phyloP scores from a whole-genome alignment of 441 rosid genomes.

The Gossypium lobatum region DNA sequence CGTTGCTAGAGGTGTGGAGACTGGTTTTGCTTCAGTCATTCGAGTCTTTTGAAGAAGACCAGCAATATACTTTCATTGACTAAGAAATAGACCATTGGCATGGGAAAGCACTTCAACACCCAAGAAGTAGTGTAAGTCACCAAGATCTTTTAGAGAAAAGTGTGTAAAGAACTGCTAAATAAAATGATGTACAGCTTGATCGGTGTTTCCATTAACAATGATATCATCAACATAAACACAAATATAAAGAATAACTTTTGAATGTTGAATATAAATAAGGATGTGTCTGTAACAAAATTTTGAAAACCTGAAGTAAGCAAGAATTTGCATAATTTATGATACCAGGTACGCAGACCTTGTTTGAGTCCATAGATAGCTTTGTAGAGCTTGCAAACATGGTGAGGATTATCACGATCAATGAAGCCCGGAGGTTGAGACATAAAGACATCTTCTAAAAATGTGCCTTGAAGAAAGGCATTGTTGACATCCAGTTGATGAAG shows the following conservation, averaged over 20 bases:
- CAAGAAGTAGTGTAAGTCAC: neutral
- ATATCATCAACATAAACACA: no score
- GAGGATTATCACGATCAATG: neutral
- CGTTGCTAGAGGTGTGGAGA: neutral
- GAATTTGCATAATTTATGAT: neutral
- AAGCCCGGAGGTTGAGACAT: neutral
- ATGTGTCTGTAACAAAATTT: neutral
- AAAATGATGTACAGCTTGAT: neutral
- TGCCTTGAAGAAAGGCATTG: no score
- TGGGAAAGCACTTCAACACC: neutral
- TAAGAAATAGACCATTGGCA: neutral
- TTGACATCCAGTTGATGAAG: no score
- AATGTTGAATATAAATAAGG: neutral
- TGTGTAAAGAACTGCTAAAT: neutral
- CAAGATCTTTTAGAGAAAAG: neutral
- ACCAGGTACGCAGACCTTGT: neutral
- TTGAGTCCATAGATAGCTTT: neutral
- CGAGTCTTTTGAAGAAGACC: neutral
- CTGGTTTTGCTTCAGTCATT: no score
- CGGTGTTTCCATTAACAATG: neutral
- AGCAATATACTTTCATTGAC: no score
- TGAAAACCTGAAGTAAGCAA: neutral
- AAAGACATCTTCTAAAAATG: neutral
- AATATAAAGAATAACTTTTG: no score
- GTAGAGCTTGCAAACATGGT: neutral